Conservation (phyloP, 108 stramenopile genomes). For the Aureococcus anophagefferens region DNA sequence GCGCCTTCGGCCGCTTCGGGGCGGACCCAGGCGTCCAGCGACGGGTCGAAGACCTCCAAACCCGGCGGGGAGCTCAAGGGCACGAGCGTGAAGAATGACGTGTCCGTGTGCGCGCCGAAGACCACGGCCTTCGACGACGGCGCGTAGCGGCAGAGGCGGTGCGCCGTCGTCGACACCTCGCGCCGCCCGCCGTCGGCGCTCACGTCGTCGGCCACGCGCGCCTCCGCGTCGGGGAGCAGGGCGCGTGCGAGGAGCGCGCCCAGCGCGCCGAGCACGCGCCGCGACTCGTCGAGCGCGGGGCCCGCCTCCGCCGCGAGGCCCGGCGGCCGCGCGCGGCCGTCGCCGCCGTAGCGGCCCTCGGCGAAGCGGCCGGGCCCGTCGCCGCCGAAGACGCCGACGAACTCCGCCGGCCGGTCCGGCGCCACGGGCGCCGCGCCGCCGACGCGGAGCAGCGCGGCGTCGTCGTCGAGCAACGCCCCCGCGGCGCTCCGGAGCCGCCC, state of each 20-base stretch:
- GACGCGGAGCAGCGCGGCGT: no score
- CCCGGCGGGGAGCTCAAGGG: constrained; percentile 13
- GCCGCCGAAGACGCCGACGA: constrained; percentile 11
- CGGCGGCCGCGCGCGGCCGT: no score
- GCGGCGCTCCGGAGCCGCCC: no score
- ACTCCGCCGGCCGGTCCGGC: constrained; percentile 13
- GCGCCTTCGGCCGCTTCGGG: constrained; percentile 11
- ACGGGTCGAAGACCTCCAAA: constrained; percentile 16
- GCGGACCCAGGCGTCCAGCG: constrained; percentile 15
- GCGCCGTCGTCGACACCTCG: constrained; percentile 16
- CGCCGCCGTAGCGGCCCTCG: background rate
- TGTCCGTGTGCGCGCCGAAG: constrained; percentile 21
- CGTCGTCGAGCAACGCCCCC: no score
- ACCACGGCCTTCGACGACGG: constrained; percentile 4
- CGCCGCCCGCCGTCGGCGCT: background rate
- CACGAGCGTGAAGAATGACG: constrained; percentile 16
- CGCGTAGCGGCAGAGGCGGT: constrained; percentile 14
- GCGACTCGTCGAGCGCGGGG: no score
- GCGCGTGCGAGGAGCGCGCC: no score
- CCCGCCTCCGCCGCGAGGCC: no score
- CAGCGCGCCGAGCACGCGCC: no score
- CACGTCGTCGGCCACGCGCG: no score
- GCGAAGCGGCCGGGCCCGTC: constrained; percentile 1
- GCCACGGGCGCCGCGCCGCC: constrained; percentile 16
- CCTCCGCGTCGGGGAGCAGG: no score